Evolutionary conservation across 2,329 filamentous ascomycete species (phyloP).

Genomic region (Atkinsonella texensis): DNA sequence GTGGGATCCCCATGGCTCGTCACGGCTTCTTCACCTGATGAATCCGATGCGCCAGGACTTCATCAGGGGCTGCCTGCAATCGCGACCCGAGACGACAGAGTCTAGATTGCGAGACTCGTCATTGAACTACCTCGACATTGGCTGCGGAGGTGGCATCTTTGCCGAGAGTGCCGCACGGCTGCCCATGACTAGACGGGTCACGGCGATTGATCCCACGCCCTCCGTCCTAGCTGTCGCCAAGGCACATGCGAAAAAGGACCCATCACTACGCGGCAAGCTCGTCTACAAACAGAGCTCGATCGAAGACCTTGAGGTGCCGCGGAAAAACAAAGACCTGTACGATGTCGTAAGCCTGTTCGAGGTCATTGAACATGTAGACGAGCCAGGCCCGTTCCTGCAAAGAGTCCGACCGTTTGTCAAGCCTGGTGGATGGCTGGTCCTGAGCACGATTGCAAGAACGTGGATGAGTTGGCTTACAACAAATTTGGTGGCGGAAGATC

Average conservation of each 20-base stretch:
- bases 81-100: slow-evolving; percentile 30
- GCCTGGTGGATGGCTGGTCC: slow-evolving; percentile 85
- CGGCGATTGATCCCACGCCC: slow-evolving; percentile 66
- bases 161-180: slow-evolving; percentile 74
- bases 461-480: slow-evolving; percentile 86
- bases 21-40: slow-evolving; percentile 90
- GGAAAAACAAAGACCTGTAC: slow-evolving; percentile 35
- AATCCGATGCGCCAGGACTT: slow-evolving; percentile 94
- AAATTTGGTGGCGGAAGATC: slow-evolving; percentile 80
- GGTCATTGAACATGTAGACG: slow-evolving; percentile 83
- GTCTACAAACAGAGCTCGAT: slow-evolving; percentile 66
- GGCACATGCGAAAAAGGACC: slow-evolving; percentile 64
- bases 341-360: slow-evolving; percentile 86
- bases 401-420: slow-evolving; percentile 63
- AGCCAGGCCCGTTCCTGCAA: slow-evolving; percentile 62
- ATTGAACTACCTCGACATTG: slow-evolving; percentile 75
- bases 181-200: slow-evolving; percentile 48
- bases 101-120: slow-evolving; percentile 15
- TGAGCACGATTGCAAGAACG: slow-evolving; percentile 85
- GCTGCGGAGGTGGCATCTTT: slow-evolving; percentile 94
- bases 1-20: slow-evolving; percentile 95
- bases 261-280: slow-evolving; percentile 50
- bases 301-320: slow-evolving; percentile 48
- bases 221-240: slow-evolving; percentile 65
- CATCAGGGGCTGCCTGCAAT: slow-evolving; percentile 57